Evolutionary conservation across 2,329 filamentous ascomycete genomes (phyloP).

Genomic region (Hansfordia pulvinata): DNA sequence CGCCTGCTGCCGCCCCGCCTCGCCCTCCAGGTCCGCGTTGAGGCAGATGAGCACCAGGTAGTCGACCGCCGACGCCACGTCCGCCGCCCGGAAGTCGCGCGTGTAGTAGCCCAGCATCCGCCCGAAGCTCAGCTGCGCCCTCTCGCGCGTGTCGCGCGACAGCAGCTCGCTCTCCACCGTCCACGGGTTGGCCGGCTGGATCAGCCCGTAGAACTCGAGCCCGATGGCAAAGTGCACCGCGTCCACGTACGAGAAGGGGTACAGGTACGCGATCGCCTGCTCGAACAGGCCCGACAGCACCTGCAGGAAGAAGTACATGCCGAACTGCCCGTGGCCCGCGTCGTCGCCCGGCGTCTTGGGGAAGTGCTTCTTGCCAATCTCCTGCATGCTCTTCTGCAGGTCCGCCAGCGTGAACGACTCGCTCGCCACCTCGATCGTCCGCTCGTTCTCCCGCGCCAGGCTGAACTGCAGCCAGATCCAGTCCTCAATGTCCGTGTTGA

Average conservation of each 20-base stretch:
- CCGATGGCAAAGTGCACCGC: conserved; percentile 91
- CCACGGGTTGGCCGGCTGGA: conserved; percentile 74
- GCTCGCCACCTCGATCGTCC: conserved; percentile 47
- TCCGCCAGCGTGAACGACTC: conserved; percentile 52
- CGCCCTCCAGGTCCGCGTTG: conserved; percentile 68
- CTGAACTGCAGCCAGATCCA: conserved; percentile 64
- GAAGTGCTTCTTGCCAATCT: conserved; percentile 88
- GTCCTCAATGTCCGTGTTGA: conserved; percentile 53
- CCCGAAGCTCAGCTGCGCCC: conserved; percentile 85
- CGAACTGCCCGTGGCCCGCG: conserved; percentile 59
- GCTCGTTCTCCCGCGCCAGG: conserved; percentile 51
- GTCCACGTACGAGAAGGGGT: conserved; percentile 81
- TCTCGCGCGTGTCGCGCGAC: conserved; percentile 51
- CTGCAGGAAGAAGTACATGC: conserved; percentile 88
- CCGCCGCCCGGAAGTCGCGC: conserved; percentile 81
- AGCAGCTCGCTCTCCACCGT: conserved; percentile 58
- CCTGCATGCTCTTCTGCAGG: conserved; percentile 67
- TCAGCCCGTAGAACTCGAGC: conserved; percentile 75
- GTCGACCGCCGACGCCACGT: conserved; percentile 81
- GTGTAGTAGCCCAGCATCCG: conserved; percentile 93
- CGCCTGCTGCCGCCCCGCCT: conserved; percentile 62
- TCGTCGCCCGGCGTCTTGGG: conserved; percentile 68
- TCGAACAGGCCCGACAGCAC: conserved; percentile 88
- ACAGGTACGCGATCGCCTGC: conserved; percentile 81
- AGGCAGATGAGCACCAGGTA: conserved; percentile 87